Conservation (phyloP, 768 basidiomycete species). For the Sarcodon aspratus region DNA sequence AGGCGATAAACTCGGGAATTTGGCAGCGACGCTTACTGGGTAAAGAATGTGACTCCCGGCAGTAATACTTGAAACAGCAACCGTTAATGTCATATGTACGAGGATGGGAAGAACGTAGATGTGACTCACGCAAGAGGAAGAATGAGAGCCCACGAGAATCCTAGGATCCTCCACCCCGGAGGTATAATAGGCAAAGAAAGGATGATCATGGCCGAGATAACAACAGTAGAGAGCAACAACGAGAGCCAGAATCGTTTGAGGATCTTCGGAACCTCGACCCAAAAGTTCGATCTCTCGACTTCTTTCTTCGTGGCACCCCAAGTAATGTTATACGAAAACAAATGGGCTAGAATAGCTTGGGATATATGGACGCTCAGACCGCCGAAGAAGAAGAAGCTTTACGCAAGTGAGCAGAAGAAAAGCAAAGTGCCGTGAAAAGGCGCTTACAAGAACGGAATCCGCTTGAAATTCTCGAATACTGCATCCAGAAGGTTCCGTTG, state of each 20-base stretch:
- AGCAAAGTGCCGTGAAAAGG: constrained; percentile 1
- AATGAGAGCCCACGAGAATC: constrained; percentile 61
- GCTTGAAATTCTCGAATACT: constrained; percentile 47
- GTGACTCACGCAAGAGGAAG: constrained; percentile 56
- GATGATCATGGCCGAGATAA: constrained; percentile 44
- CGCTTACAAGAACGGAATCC: constrained; percentile 68
- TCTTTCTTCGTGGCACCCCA: constrained; percentile 67
- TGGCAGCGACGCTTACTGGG: constrained; percentile 39
- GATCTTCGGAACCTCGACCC: constrained; percentile 81
- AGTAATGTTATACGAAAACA: constrained; percentile 46
- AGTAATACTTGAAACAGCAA: constrained; percentile 34
- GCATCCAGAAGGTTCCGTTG: constrained; percentile 37
- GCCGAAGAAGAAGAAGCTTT: constrained; percentile 43
- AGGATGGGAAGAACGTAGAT: constrained; percentile 1
- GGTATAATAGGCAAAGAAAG: constrained; percentile 47
- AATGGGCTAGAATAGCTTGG: constrained; percentile 39
- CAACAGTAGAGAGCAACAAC: constrained; percentile 39
- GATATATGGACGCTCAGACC: constrained; percentile 44
- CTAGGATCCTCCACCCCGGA: constrained; percentile 49
- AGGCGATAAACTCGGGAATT: not conserved
- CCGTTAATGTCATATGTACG: not conserved
- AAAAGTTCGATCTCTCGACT: constrained; percentile 83
- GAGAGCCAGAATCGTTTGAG: constrained; percentile 67
- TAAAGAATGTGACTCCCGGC: constrained; percentile 59
- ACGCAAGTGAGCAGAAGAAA: not conserved